phyloP scores from a whole-genome alignment of 116 monocot species.

The Trichopus zeylanicus region DNA sequence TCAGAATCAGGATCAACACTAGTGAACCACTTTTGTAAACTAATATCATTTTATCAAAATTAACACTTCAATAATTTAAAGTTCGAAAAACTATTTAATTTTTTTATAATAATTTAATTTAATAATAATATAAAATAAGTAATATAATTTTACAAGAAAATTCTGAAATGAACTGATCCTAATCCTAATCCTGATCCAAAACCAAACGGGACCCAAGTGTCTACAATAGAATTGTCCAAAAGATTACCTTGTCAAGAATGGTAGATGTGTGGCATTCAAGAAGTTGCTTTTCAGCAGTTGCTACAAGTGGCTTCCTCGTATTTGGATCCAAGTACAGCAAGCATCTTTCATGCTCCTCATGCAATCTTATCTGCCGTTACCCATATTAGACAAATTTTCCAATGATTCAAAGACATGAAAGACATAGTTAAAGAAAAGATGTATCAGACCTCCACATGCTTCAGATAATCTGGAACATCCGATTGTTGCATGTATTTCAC shows the following conservation, averaged over 20 bases:
- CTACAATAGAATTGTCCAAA: too few species aligned
- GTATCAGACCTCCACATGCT: constrained; percentile 97
- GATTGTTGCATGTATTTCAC: constrained; percentile 94
- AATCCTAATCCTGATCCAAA: too few species aligned
- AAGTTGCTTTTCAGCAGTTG: constrained; percentile 87
- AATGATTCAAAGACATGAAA: too few species aligned
- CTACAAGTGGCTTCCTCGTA: constrained; percentile 81
- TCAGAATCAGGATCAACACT: too few species aligned
- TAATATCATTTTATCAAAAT: not conserved
- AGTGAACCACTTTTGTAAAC: too few species aligned
- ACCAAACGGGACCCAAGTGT: too few species aligned
- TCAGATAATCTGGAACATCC: constrained; percentile 93
- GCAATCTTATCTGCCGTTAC: constrained; percentile 72
- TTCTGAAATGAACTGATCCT: too few species aligned
- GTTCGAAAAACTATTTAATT: too few species aligned
- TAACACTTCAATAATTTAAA: too few species aligned
- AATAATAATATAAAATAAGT: too few species aligned
- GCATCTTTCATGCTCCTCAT: constrained; percentile 97
- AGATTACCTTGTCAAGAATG: constrained; percentile 91
- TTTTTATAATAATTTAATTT: too few species aligned
- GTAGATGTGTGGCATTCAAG: constrained; percentile 78
- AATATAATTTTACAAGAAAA: too few species aligned
- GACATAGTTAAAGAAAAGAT: not conserved
- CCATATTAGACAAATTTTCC: not conserved
- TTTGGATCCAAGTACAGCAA: constrained; percentile 85